Evolutionary conservation across 177 flowering plant genomes (phyloP).

Genomic region (Vitis hybrid): DNA sequence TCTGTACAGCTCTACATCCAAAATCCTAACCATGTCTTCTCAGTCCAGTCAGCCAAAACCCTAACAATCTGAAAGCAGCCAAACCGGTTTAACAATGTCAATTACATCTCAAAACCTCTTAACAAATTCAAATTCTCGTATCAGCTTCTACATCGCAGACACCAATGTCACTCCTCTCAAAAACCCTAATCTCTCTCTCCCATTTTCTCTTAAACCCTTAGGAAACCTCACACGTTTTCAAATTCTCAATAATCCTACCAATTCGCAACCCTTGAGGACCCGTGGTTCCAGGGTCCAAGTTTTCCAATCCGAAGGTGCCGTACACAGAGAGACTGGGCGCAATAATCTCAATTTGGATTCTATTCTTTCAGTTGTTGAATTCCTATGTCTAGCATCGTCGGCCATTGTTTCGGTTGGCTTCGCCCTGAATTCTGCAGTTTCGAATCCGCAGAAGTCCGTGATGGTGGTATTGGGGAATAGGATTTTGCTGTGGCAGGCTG

Average conservation of each 20-base stretch:
- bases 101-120: slow-evolving; percentile 28
- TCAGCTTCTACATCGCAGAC: slow-evolving; percentile 15
- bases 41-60: not conserved
- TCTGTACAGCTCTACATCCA: no score
- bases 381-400: slow-evolving; percentile 53
- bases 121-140: slow-evolving; percentile 19
- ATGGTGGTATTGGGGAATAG: slow-evolving; percentile 32
- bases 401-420: slow-evolving; percentile 44
- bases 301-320: slow-evolving; percentile 17
- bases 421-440: slow-evolving; percentile 39
- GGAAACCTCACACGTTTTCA: slow-evolving; percentile 10
- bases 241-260: not conserved
- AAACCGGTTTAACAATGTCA: slow-evolving; percentile 26
- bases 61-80: not conserved
- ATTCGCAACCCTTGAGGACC: not conserved
- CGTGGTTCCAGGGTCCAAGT: slow-evolving; percentile 20
- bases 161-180: slow-evolving; percentile 6
- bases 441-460: slow-evolving; percentile 30
- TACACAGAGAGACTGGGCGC: not conserved
- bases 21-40: not conserved
- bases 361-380: slow-evolving; percentile 58
- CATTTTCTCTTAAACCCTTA: slow-evolving; percentile 10
- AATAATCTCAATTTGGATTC: slow-evolving; percentile 36
- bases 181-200: slow-evolving; percentile 17
- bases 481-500: slow-evolving; percentile 49